These are phyloP conservation scores for Aspergillus felis DNA, from an alignment of 2,329 filamentous ascomycete species.

Conservation along the genomic window DNA sequence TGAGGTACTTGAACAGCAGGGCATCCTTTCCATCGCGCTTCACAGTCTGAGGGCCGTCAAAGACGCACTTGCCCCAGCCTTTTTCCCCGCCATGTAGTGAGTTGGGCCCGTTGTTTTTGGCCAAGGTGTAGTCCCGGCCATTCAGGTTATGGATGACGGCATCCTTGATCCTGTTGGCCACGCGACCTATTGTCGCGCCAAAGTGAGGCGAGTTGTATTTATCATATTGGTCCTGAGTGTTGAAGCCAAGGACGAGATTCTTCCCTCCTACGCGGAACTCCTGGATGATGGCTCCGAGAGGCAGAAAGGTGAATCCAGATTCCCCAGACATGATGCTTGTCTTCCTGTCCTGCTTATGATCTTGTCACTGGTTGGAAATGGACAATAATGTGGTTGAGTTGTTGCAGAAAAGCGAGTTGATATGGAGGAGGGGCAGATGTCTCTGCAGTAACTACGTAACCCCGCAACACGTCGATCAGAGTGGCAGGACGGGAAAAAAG, in stretches of 20 bases:
- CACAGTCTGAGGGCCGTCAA: slow-evolving; percentile 54
- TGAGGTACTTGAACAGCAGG: slow-evolving; percentile 62
- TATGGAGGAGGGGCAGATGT: neutral
- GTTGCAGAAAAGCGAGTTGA: neutral
- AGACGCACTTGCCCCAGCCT: slow-evolving; percentile 57
- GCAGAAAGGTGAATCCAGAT: slow-evolving; percentile 39
- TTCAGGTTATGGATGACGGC: slow-evolving; percentile 72
- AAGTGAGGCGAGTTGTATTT: slow-evolving; percentile 76
- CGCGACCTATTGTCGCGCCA: slow-evolving; percentile 85
- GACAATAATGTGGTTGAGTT: neutral
- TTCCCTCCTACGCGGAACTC: slow-evolving; percentile 70
- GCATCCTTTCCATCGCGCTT: slow-evolving; percentile 58
- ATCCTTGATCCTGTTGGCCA: slow-evolving; percentile 73
- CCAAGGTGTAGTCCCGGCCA: slow-evolving; percentile 63
- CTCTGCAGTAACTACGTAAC: neutral
- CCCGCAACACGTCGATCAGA: neutral
- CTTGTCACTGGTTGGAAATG: neutral
- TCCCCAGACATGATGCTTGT: neutral
- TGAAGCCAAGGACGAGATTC: slow-evolving; percentile 89
- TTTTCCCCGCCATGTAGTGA: slow-evolving; percentile 66
- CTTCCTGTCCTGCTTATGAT: neutral
- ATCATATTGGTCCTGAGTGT: slow-evolving; percentile 69
- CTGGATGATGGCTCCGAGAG: slow-evolving; percentile 52
- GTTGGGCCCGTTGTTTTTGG: slow-evolving; percentile 74
- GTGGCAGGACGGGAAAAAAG: neutral